Percentiles rank a stretch among this genome's conserved stretches.
phyloP scores from a whole-genome alignment of 176 grass and related monocot species.

The Oryza glumipatula region DNA sequence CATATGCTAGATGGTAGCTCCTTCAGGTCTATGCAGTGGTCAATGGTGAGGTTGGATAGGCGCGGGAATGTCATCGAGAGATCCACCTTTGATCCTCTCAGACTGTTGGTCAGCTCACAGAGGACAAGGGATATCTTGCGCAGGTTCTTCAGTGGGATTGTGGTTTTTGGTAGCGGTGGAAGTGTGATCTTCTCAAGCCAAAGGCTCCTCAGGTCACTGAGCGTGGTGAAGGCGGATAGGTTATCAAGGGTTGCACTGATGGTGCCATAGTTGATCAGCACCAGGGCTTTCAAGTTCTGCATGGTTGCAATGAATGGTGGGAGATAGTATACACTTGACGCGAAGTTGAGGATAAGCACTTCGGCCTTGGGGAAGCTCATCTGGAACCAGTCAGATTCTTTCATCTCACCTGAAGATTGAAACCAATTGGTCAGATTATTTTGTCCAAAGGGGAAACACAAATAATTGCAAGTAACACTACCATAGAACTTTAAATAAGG shows the following conservation, averaged over 20 bases:
- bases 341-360: conserved; percentile 91
- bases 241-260: conserved; percentile 63
- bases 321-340: conserved; percentile 74
- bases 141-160: conserved; percentile 81
- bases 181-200: conserved; percentile 91
- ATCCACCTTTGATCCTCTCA: conserved; percentile 83
- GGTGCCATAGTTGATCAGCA: conserved; percentile 84
- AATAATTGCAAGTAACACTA: neutral
- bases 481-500: neutral
- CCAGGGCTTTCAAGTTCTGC: conserved; percentile 87
- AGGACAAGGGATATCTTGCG: conserved; percentile 83
- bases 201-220: conserved; percentile 73
- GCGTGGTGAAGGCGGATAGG: conserved; percentile 61
- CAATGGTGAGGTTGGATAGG: conserved; percentile 85
- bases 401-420: conserved; percentile 83
- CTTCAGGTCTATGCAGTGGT: conserved; percentile 90
- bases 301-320: conserved; percentile 77
- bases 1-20: conserved; percentile 81
- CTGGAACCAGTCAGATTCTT: conserved; percentile 91
- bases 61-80: conserved; percentile 76
- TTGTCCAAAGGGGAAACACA: conserved; percentile 9
- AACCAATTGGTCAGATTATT: conserved; percentile 42
- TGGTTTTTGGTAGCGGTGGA: conserved; percentile 82
- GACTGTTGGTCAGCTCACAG: conserved; percentile 71
- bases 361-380: conserved; percentile 95